Percentiles rank a stretch among this genome's conserved stretches.
phyloP scores from a whole-genome alignment of 148 eudicot species.

The Chenopodium quinoa region DNA sequence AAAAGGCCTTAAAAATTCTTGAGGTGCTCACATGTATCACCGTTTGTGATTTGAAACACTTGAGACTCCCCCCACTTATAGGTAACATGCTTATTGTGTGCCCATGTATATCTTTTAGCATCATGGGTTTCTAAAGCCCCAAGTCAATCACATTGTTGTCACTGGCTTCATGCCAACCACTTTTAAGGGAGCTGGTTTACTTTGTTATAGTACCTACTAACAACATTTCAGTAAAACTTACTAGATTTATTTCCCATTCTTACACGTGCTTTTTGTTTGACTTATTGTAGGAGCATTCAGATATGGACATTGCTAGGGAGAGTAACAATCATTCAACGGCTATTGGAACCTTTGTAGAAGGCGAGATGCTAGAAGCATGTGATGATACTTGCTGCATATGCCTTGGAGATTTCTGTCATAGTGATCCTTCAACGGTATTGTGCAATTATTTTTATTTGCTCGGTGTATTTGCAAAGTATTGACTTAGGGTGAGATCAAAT shows the following conservation, averaged over 20 bases:
- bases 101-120: background rate
- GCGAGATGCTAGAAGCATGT: conserved; percentile 70
- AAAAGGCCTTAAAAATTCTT: no score
- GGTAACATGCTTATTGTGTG: background rate
- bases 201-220: background rate
- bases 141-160: background rate
- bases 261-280: background rate
- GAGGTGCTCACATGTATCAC: no score
- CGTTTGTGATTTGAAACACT: no score
- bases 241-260: background rate
- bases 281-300: conserved; percentile 23
- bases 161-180: background rate
- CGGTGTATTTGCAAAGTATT: background rate
- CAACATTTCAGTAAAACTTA: background rate
- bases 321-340: conserved; percentile 35
- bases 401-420: conserved; percentile 59
- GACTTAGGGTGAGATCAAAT: background rate
- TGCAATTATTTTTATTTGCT: conserved; percentile 2
- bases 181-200: background rate
- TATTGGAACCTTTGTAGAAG: conserved; percentile 71
- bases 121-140: background rate
- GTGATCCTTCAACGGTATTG: conserved; percentile 66
- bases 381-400: conserved; percentile 82
- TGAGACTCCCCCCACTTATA: no score
- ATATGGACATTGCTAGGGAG: conserved; percentile 28